Percentiles rank a stretch among this genome's conserved stretches.
These are phyloP conservation scores for Pleurotus citrinopileatus DNA, from an alignment of 768 basidiomycete species.

Conservation along the genomic window DNA sequence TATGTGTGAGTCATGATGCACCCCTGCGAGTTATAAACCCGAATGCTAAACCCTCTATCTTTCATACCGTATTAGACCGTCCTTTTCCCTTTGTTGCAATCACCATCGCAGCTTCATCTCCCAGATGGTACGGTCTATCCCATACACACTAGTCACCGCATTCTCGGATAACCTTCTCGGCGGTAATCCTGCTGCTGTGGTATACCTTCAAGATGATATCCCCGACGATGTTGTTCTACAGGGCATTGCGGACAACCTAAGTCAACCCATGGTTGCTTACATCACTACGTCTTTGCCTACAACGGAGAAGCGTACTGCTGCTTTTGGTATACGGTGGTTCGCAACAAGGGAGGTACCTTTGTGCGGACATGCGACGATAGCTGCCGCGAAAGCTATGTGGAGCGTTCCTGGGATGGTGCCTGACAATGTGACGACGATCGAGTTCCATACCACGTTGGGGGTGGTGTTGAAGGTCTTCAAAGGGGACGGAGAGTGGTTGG, in stretches of 20 bases:
- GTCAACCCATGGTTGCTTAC: slow-evolving; percentile 41
- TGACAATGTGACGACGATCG: slow-evolving; percentile 26
- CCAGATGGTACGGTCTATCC: neutral
- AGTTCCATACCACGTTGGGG: slow-evolving; percentile 27
- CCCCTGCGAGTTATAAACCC: too few species aligned
- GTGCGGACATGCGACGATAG: slow-evolving; percentile 46
- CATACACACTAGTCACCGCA: slow-evolving; percentile 28
- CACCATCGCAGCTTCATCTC: too few species aligned
- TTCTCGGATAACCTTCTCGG: neutral
- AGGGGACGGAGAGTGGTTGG: slow-evolving; percentile 27
- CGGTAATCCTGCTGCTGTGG: slow-evolving; percentile 7
- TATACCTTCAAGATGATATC: slow-evolving; percentile 6
- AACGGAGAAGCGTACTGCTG: slow-evolving; percentile 21
- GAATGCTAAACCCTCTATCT: too few species aligned
- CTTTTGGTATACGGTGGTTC: slow-evolving; percentile 38
- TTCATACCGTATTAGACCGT: too few species aligned
- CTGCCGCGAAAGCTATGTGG: slow-evolving; percentile 39
- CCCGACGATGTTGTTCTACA: slow-evolving; percentile 25
- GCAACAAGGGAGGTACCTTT: slow-evolving; percentile 24
- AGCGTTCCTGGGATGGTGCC: slow-evolving; percentile 22
- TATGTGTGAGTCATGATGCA: too few species aligned
- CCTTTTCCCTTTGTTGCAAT: too few species aligned
- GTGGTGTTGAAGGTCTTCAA: slow-evolving; percentile 27
- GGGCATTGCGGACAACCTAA: slow-evolving; percentile 38
- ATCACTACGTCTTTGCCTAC: slow-evolving; percentile 25